Percentiles rank a stretch among this genome's conserved stretches.
Conservation (phyloP, 768 basidiomycete genomes). For the Hygrocybe coccinea region DNA sequence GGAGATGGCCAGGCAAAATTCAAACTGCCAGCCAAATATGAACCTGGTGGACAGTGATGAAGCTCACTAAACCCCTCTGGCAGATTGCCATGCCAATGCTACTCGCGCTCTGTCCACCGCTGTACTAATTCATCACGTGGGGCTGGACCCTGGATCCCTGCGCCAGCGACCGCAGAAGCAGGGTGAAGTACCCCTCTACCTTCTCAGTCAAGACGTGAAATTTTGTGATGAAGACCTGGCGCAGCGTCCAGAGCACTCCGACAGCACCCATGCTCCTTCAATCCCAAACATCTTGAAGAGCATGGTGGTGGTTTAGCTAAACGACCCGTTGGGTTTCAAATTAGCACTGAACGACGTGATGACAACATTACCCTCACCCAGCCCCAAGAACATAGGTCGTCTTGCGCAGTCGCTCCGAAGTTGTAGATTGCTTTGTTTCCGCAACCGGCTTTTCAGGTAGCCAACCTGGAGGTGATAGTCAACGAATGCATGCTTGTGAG, state of each 20-base stretch:
- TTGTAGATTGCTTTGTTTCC: not conserved
- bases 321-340: not conserved
- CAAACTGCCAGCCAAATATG: no score
- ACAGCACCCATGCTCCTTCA: slow-evolving; percentile 48
- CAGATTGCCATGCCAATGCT: slow-evolving; percentile 37
- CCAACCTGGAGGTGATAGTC: not conserved
- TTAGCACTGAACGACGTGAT: not conserved
- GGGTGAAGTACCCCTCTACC: slow-evolving; percentile 62
- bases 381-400: not conserved
- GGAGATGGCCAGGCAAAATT: no score
- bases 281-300: slow-evolving; percentile 71
- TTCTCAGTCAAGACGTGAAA: slow-evolving; percentile 62
- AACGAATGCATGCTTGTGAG: not conserved
- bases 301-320: slow-evolving; percentile 73
- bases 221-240: slow-evolving; percentile 71
- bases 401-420: not conserved
- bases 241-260: slow-evolving; percentile 35
- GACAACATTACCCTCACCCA: not conserved
- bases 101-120: slow-evolving; percentile 19
- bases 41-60: slow-evolving; percentile 50
- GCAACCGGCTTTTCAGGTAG: not conserved
- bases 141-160: slow-evolving; percentile 32
- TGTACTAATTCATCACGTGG: slow-evolving; percentile 34
- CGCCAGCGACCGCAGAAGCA: slow-evolving; percentile 43
- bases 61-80: slow-evolving; percentile 54